Conservation (phyloP, 2,329 filamentous ascomycete genomes). For the Nakataea oryzae region DNA sequence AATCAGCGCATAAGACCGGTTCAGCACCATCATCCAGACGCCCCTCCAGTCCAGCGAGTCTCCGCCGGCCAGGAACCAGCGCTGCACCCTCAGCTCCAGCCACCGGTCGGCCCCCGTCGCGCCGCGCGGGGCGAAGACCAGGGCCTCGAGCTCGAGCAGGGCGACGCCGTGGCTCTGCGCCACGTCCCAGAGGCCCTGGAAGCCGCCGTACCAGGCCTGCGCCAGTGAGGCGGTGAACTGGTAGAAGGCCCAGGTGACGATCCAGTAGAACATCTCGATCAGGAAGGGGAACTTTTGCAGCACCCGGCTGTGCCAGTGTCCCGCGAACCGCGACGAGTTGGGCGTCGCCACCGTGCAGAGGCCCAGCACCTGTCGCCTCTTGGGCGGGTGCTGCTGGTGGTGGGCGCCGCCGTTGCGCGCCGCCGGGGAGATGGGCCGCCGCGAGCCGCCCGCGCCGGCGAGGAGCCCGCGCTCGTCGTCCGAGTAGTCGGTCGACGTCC, state of each 20-base stretch:
- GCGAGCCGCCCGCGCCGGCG: not conserved
- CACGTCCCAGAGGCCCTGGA: slow-evolving; percentile 30
- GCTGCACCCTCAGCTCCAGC: slow-evolving; percentile 31
- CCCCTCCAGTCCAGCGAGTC: slow-evolving; percentile 21
- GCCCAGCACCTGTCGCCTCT: slow-evolving; percentile 18
- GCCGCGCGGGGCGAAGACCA: slow-evolving; percentile 13
- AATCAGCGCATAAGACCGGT: slow-evolving; percentile 36
- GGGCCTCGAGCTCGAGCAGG: slow-evolving; percentile 28
- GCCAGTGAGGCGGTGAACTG: slow-evolving; percentile 43
- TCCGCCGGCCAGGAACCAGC: slow-evolving; percentile 30
- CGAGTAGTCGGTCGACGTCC: slow-evolving; percentile 9
- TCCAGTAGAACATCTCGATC: slow-evolving; percentile 67
- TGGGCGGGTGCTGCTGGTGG: slow-evolving; percentile 12
- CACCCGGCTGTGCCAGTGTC: slow-evolving; percentile 46
- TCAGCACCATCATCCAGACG: slow-evolving; percentile 29
- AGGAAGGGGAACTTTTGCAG: slow-evolving; percentile 57
- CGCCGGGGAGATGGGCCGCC: slow-evolving; percentile 1
- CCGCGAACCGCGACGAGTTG: slow-evolving; percentile 46
- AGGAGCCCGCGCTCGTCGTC: slow-evolving; percentile 9
- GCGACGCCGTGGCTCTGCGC: slow-evolving; percentile 31
- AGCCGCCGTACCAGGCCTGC: slow-evolving; percentile 38
- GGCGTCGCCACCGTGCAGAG: slow-evolving; percentile 30
- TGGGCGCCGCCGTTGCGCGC: not conserved
- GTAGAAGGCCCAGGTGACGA: slow-evolving; percentile 55
- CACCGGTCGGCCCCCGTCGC: slow-evolving; percentile 21